Percentiles rank a stretch among this genome's conserved stretches.
Conservation (phyloP, 345 rosid genomes). For the Salix suchowensis region DNA sequence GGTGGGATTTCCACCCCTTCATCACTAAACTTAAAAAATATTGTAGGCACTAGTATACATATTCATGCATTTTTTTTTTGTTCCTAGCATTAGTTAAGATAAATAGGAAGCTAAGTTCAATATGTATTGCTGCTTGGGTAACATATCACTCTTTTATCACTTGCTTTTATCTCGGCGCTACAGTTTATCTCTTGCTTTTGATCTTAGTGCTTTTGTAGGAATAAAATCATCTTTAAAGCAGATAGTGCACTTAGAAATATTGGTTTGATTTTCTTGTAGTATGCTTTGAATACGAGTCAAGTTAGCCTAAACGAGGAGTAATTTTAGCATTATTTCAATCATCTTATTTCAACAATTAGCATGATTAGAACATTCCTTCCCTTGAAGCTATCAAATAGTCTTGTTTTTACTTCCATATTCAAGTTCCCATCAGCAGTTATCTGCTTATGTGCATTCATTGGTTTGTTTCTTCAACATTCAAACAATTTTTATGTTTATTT, state of each 20-base stretch:
- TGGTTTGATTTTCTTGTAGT: neutral
- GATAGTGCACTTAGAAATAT: neutral
- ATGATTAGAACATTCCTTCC: neutral
- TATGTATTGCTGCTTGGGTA: neutral
- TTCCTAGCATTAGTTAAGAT: neutral
- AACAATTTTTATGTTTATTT: neutral
- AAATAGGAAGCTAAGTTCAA: neutral
- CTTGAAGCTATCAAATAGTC: too few relatives aligned
- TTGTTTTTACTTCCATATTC: too few relatives aligned
- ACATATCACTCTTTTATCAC: neutral
- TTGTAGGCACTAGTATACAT: neutral
- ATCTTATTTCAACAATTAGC: neutral
- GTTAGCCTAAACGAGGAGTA: neutral
- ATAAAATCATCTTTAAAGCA: neutral
- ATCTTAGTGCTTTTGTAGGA: neutral
- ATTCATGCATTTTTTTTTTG: neutral
- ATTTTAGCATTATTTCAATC: neutral
- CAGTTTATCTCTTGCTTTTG: neutral
- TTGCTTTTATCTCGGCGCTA: neutral
- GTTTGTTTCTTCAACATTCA: neutral
- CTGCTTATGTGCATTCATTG: neutral
- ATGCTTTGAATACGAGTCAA: neutral
- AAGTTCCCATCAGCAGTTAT: neutral
- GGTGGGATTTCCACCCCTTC: neutral
- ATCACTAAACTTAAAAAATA: neutral